Percentiles rank a stretch among this genome's conserved stretches.
These are phyloP conservation scores for Przewalskia tangutica DNA, from an alignment of 257 asterid genomes.

Conservation along the genomic window DNA sequence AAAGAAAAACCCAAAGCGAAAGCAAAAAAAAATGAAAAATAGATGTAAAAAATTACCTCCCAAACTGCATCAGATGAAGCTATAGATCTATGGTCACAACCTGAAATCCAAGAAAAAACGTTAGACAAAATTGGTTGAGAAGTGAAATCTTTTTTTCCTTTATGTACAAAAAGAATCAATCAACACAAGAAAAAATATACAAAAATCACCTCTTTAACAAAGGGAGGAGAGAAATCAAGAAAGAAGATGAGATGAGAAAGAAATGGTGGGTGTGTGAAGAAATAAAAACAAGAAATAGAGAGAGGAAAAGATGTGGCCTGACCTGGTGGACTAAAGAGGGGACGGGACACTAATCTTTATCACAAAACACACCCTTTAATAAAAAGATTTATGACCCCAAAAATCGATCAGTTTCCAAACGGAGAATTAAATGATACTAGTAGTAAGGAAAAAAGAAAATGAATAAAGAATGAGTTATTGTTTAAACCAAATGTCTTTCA, in stretches of 20 bases:
- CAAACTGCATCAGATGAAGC: slow-evolving; percentile 38
- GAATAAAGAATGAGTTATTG: not conserved
- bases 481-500: not conserved
- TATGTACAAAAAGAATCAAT: not conserved
- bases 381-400: not conserved
- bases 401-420: not conserved
- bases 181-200: slow-evolving; percentile 1
- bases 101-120: slow-evolving; percentile 33
- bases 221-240: slow-evolving; percentile 19
- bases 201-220: slow-evolving; percentile 6
- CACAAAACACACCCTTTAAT: slow-evolving; percentile 1
- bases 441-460: not conserved
- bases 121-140: slow-evolving; percentile 7
- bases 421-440: not conserved
- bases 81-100: slow-evolving; percentile 56
- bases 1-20: not conserved
- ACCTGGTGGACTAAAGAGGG: slow-evolving; percentile 11
- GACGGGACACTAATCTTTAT: slow-evolving; percentile 1
- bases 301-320: slow-evolving; percentile 6
- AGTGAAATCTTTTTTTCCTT: not conserved
- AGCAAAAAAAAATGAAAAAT: not conserved
- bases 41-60: slow-evolving; percentile 27
- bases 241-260: slow-evolving; percentile 12
- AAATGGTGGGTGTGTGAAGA: slow-evolving; percentile 19
- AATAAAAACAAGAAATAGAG: not conserved